These are phyloP conservation scores for Desmodesmus armatus DNA, from an alignment of 139 green algal species.

Conservation along the genomic window DNA sequence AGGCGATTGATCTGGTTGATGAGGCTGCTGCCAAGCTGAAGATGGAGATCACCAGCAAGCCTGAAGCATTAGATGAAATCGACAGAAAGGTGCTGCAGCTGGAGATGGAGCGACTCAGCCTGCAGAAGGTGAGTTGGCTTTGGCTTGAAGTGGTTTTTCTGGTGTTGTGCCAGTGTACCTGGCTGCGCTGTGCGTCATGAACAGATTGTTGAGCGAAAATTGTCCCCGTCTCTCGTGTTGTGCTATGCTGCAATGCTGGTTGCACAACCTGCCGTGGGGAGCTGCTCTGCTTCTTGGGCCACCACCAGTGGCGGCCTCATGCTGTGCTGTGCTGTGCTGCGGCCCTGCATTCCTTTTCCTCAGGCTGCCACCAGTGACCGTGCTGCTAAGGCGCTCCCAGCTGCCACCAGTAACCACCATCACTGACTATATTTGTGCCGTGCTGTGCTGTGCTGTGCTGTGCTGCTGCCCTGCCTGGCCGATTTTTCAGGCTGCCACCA, in stretches of 20 bases:
- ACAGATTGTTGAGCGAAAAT: too few species aligned
- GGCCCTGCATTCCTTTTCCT: background rate
- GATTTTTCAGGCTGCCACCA: conserved; percentile 53
- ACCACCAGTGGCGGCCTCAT: too few species aligned
- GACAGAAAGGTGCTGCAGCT: conserved; percentile 86
- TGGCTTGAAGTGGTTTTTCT: too few species aligned
- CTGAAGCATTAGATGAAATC: conserved; percentile 94
- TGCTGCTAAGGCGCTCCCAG: background rate
- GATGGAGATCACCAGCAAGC: conserved; percentile 99
- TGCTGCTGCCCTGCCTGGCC: too few species aligned
- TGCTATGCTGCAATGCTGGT: too few species aligned
- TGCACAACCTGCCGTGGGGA: too few species aligned
- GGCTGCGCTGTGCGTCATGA: too few species aligned
- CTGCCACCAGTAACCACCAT: background rate
- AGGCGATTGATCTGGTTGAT: conserved; percentile 97
- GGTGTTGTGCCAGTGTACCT: too few species aligned
- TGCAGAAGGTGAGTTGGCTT: conserved; percentile 72
- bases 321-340: background rate
- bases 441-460: background rate
- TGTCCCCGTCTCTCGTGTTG: too few species aligned
- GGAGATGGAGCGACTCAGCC: conserved; percentile 95
- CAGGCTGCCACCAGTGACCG: background rate
- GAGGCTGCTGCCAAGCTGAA: conserved; percentile 97
- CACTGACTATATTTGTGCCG: background rate
- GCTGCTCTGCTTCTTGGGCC: too few species aligned